Conservation (phyloP, 306 rosid species). For the Mimosa pudica region DNA sequence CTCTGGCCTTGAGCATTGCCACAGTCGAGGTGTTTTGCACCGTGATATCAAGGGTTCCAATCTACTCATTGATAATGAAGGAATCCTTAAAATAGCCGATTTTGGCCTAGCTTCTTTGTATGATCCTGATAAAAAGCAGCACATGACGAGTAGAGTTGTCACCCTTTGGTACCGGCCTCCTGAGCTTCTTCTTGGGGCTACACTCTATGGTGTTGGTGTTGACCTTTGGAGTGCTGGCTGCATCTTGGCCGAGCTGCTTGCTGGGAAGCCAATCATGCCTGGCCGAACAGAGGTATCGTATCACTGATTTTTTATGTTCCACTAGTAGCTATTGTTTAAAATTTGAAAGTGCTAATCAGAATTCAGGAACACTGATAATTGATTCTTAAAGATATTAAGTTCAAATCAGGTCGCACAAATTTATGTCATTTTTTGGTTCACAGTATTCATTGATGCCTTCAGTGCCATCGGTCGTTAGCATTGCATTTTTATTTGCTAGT, state of each 20-base stretch:
- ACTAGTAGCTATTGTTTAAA: conserved; percentile 21
- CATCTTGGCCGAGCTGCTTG: conserved; percentile 95
- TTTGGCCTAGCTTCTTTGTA: conserved; percentile 86
- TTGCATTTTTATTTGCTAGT: conserved; percentile 9
- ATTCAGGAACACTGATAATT: conserved; percentile 22
- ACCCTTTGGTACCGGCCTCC: conserved; percentile 99
- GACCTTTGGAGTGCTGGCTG: conserved; percentile 99
- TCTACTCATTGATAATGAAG: conserved; percentile 85
- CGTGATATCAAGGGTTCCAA: conserved; percentile 99
- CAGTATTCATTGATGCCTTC: conserved; percentile 21
- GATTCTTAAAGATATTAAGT: conserved; percentile 27
- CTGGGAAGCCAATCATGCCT: conserved; percentile 98
- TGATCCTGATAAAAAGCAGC: conserved; percentile 66
- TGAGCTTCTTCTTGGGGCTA: conserved; percentile 97
- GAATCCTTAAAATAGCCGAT: conserved; percentile 93
- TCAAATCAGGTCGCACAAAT: conserved; percentile 9
- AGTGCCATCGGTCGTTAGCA: background rate
- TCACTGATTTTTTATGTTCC: conserved; percentile 31
- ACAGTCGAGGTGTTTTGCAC: conserved; percentile 85
- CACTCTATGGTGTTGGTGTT: conserved; percentile 71
- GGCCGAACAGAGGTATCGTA: conserved; percentile 99
- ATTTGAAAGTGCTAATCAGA: conserved; percentile 18
- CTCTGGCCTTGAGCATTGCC: conserved; percentile 98
- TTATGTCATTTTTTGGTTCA: conserved; percentile 20
- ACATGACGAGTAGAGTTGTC: conserved; percentile 96